These are phyloP conservation scores for Fusarium compactum DNA, from an alignment of 2,329 filamentous ascomycete genomes.

Conservation along the genomic window DNA sequence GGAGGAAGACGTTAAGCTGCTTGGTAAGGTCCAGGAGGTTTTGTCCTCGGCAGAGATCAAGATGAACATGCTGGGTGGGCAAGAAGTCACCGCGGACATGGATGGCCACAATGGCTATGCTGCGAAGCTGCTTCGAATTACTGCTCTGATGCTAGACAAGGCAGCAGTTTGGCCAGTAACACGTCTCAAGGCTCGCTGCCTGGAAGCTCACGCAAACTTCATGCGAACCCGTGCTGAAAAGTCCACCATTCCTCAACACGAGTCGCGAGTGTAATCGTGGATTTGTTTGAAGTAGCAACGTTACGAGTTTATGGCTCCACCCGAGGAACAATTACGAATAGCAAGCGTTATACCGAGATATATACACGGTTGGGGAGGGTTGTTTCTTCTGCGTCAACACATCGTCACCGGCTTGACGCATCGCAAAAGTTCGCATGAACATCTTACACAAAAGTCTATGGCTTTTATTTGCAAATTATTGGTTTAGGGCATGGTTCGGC, in stretches of 20 bases:
- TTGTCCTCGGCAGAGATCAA: slow-evolving; percentile 82
- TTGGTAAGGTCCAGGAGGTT: slow-evolving; percentile 85
- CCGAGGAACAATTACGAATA: background rate
- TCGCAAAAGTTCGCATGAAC: slow-evolving; percentile 2
- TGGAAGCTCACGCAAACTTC: slow-evolving; percentile 66
- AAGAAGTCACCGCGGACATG: slow-evolving; percentile 66
- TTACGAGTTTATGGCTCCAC: background rate
- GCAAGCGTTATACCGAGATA: background rate
- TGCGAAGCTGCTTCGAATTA: slow-evolving; percentile 84
- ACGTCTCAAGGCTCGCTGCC: slow-evolving; percentile 66
- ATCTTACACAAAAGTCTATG: slow-evolving; percentile 31
- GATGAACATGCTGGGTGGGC: slow-evolving; percentile 71
- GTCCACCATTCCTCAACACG: slow-evolving; percentile 59
- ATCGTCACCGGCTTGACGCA: slow-evolving; percentile 4
- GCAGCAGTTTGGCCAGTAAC: slow-evolving; percentile 88
- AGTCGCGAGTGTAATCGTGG: slow-evolving; percentile 22
- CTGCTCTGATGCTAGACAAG: slow-evolving; percentile 87
- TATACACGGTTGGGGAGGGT: background rate
- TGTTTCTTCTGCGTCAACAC: slow-evolving; percentile 7
- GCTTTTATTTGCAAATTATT: slow-evolving; percentile 20
- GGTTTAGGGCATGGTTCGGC: slow-evolving; percentile 7
- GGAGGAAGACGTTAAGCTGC: slow-evolving; percentile 87
- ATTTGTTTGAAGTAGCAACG: background rate
- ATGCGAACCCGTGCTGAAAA: slow-evolving; percentile 66
- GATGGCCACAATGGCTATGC: slow-evolving; percentile 80